Evolutionary conservation across 352 stramenopile species (phyloP).

Genomic region (Phytophthora cactorum): DNA sequence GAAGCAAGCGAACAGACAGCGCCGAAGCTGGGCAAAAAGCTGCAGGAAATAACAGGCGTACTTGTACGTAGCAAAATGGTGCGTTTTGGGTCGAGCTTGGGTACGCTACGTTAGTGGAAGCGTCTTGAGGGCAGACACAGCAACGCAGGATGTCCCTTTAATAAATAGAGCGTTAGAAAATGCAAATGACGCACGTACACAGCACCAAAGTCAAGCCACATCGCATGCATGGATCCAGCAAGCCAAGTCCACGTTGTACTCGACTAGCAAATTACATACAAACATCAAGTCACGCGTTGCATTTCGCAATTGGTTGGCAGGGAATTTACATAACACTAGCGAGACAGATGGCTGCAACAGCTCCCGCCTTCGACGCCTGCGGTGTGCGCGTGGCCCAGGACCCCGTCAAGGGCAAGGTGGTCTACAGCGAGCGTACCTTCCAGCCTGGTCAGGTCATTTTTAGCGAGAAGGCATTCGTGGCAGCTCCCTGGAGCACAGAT

Average conservation of each 20-base stretch:
- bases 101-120: neutral
- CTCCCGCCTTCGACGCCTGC: conserved; percentile 56
- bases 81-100: conserved; percentile 26
- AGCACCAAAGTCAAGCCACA: neutral
- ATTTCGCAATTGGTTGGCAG: conserved; percentile 16
- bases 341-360: conserved; percentile 41
- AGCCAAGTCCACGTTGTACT: neutral
- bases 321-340: neutral
- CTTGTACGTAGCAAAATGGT: conserved; percentile 20
- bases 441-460: conserved; percentile 75
- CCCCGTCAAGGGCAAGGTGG: conserved; percentile 64
- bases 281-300: conserved; percentile 11
- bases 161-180: conserved; percentile 52
- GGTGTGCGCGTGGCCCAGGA: conserved; percentile 64
- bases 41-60: conserved; percentile 14
- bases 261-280: conserved; percentile 10
- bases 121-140: conserved; percentile 15
- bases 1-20: conserved; percentile 5
- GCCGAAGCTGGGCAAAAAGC: conserved; percentile 11
- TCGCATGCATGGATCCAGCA: neutral
- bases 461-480: conserved; percentile 77
- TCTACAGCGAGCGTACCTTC: conserved; percentile 59
- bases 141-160: conserved; percentile 28
- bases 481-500: conserved; percentile 69
- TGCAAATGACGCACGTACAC: conserved; percentile 32